Base-by-base conservation (phyloP, 2,329 filamentous ascomycete species). In the Capronia coronata region DNA sequence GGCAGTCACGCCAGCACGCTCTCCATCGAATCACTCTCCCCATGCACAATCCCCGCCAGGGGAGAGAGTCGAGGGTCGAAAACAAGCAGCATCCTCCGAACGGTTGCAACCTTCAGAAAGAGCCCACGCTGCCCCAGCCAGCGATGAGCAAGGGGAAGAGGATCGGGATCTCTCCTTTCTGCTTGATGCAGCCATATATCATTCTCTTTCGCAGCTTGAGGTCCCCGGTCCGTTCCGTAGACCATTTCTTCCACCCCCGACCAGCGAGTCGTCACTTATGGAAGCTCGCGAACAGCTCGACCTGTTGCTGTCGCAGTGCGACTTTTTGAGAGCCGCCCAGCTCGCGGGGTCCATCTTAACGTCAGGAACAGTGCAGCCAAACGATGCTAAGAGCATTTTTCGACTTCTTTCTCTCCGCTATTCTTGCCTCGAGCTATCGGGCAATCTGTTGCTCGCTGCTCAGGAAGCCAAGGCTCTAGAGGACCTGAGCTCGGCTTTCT, bases 121-220 rank as follows among this genome's bases (percentile, higher is more conserved):
- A n/a, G 25, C 48, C 10, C 35, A 32, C 18, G 21, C 23, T 21
- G 18, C 48, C 13, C 11, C 8, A 8, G n/a, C 23, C 7, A 16
- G 7, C 9, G 49, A 41, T 13, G 46, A 37, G 19, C 49, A 37
- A 6, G 43, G 16, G 2, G 39, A 2, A 4, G 65, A 73, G n/a
- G 67, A 72, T 29, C 85, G 86, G 61, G 84, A 94, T 70, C 86
- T 95, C 59, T 80, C 83, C 14, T 91, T 85, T 65, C 80, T 96
- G 39, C 78, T 93, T 9, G 80, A 83, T 16, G 83, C 87, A 2
- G 80, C 87, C 56, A 84, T 90, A 48, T 96, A 91, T 71, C 90
- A 95, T 64, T 81, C 84, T 1, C 74, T 96, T 19, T 82, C 84
- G 1, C 77, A 77, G 13, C 75, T 80, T 38, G 72, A 77, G 43